Percentiles rank a stretch among this genome's conserved stretches.
phyloP scores from a whole-genome alignment of 768 basidiomycete species.

The Coprinopsis sp. region DNA sequence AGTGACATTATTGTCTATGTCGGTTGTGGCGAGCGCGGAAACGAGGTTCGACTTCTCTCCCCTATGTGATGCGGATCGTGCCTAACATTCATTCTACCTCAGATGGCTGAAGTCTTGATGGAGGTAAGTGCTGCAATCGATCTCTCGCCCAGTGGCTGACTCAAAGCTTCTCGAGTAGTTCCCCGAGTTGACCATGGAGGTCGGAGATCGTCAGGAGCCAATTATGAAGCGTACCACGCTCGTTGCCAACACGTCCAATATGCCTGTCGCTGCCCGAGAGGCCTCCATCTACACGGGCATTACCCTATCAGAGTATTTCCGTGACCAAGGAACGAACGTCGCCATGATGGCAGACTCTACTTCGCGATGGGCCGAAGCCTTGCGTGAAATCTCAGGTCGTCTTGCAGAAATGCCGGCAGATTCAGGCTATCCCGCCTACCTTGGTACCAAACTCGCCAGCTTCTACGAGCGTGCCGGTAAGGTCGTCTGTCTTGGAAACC shows the following conservation, averaged over 20 bases:
- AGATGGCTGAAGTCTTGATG: slow-evolving; percentile 99
- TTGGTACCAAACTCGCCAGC: slow-evolving; percentile 89
- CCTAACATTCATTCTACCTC: slow-evolving; percentile 3
- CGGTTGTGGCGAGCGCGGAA: slow-evolving; percentile 97
- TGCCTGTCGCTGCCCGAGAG: slow-evolving; percentile 99
- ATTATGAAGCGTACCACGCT: slow-evolving; percentile 99
- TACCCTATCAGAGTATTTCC: slow-evolving; percentile 98
- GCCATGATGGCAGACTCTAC: slow-evolving; percentile 99
- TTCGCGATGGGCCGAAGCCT: slow-evolving; percentile 97
- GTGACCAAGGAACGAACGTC: slow-evolving; percentile 96
- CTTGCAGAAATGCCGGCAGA: slow-evolving; percentile 99
- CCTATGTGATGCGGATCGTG: neutral
- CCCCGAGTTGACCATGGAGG: slow-evolving; percentile 90
- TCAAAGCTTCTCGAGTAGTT: slow-evolving; percentile 42
- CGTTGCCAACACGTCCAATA: slow-evolving; percentile 99
- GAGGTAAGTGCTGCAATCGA: slow-evolving; percentile 49
- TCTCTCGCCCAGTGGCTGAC: neutral
- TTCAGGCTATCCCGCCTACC: slow-evolving; percentile 97
- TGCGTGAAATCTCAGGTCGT: slow-evolving; percentile 99
- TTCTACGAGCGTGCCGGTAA: slow-evolving; percentile 99
- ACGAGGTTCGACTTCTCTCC: slow-evolving; percentile 55
- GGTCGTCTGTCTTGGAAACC: slow-evolving; percentile 88
- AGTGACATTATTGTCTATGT: slow-evolving; percentile 99
- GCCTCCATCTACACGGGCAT: slow-evolving; percentile 99
- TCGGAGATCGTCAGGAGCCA: slow-evolving; percentile 90